Conservation (phyloP, 805 yeast species). For the Saturnispora zaruensis region DNA sequence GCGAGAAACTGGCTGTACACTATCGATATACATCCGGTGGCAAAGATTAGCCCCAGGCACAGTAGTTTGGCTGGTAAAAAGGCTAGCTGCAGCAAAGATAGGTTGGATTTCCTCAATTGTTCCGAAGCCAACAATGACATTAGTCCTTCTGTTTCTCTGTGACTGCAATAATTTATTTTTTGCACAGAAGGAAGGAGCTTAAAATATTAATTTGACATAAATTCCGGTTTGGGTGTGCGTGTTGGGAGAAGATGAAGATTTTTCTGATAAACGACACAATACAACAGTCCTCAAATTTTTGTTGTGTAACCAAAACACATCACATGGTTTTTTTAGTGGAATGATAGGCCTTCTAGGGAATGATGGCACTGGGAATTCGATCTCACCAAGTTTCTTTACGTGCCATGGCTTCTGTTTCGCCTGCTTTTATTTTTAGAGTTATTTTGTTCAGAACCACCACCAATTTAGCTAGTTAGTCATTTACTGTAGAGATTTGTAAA, state of each 20-base stretch:
- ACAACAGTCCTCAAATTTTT: background rate
- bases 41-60: constrained; percentile 22
- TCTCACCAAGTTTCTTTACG: background rate
- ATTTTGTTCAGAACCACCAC: no score
- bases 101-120: background rate
- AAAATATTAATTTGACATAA: background rate
- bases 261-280: background rate
- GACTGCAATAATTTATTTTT: background rate
- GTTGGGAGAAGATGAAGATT: background rate
- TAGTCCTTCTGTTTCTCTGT: background rate
- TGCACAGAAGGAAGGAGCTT: background rate
- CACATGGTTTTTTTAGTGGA: no score
- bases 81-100: background rate
- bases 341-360: no score
- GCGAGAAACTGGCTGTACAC: constrained; percentile 40
- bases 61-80: constrained; percentile 12
- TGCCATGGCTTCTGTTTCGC: no score
- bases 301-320: background rate
- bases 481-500: no score
- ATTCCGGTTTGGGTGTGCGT: background rate
- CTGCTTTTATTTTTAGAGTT: no score
- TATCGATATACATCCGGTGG: constrained; percentile 36
- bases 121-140: background rate
- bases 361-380: no score
- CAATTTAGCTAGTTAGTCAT: no score